Evolutionary conservation across 2,329 filamentous ascomycete species (phyloP).

Genomic region (Pezicula neosporulosa): DNA sequence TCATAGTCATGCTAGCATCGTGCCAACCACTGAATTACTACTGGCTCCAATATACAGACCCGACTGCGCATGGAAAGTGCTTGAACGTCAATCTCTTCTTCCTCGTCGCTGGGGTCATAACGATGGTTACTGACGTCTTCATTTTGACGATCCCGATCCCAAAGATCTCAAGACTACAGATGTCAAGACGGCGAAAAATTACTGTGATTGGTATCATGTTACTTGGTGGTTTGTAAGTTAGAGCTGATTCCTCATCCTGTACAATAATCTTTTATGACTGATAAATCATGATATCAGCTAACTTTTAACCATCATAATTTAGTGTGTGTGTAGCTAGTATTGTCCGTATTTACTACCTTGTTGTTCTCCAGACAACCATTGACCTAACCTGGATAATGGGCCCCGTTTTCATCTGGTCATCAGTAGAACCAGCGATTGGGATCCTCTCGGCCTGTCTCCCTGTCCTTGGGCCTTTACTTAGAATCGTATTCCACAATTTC

Average conservation of each 20-base stretch:
- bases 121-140: conserved; percentile 27
- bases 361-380: conserved; percentile 14
- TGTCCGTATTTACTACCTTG: conserved; percentile 26
- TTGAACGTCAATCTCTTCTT: conserved; percentile 23
- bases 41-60: conserved; percentile 12
- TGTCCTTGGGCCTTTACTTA: conserved; percentile 28
- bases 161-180: conserved; percentile 24
- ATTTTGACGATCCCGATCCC: conserved; percentile 29
- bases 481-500: conserved; percentile 7
- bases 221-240: conserved; percentile 27
- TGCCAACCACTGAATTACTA: conserved; percentile 22
- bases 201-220: conserved; percentile 27
- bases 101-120: conserved; percentile 23
- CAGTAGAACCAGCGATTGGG: conserved; percentile 31
- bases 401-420: conserved; percentile 30
- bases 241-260: background rate
- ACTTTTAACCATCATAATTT: background rate
- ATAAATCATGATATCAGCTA: too few relatives aligned
- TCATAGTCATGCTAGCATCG: conserved; percentile 14
- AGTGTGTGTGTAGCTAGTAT: conserved; percentile 28
- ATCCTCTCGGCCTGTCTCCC: conserved; percentile 34
- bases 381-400: conserved; percentile 28
- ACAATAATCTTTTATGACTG: too few relatives aligned
- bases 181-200: conserved; percentile 24
- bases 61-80: conserved; percentile 9